A percentile compares a stretch with the other conserved stretches of the same genome.
These are phyloP conservation scores for Ustilago cynodontis DNA, from an alignment of 1,284 basidiomycete species.

Conservation along the genomic window DNA sequence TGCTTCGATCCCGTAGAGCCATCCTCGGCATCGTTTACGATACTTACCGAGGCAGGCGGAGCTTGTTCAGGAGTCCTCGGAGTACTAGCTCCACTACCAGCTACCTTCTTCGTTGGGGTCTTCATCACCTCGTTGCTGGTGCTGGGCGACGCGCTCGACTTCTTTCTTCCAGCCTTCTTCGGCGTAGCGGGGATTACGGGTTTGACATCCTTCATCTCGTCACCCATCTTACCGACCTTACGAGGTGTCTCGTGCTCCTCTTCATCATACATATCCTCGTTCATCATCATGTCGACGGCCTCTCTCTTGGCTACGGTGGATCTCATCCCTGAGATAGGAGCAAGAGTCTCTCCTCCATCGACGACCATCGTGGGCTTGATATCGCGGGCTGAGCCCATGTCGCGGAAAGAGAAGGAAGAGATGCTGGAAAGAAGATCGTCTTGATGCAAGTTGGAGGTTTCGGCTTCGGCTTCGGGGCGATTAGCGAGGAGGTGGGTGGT, in stretches of 20 bases:
- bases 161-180: conserved; percentile 11
- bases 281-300: neutral
- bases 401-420: neutral
- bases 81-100: neutral
- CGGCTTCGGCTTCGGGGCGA: neutral
- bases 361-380: neutral
- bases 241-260: neutral
- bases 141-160: neutral
- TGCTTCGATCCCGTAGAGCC: too few relatives aligned
- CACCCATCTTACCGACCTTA: neutral
- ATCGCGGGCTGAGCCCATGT: neutral
- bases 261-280: neutral
- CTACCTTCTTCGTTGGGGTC: conserved; percentile 29
- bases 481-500: conserved; percentile 29
- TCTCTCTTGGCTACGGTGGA: conserved; percentile 9
- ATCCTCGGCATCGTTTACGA: neutral
- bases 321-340: conserved; percentile 19
- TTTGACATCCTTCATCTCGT: neutral
- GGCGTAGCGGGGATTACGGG: conserved; percentile 17
- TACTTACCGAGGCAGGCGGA: conserved; percentile 20
- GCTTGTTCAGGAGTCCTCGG: conserved; percentile 19
- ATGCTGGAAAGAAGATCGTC: conserved; percentile 2
- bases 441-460: conserved; percentile 9
- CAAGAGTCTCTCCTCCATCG: neutral
- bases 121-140: conserved; percentile 22